Base-by-base conservation (phyloP, 1,284 basidiomycete species). In the Fomitopsis palustris region DNA sequence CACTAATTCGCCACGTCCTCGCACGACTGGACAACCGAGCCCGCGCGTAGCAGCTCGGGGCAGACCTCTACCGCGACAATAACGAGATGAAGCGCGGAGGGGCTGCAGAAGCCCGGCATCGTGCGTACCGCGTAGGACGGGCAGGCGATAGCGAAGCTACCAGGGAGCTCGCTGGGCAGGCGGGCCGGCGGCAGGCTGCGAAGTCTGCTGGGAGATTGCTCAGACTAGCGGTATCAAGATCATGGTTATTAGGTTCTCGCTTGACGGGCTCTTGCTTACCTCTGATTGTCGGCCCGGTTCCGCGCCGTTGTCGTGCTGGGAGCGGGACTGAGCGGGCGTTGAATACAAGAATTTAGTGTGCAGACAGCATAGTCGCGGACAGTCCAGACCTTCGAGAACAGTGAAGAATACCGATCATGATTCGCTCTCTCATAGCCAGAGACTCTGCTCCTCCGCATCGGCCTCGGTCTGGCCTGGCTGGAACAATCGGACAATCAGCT, bases 101-200 rank as follows among this genome's bases (percentile, higher is more conserved):
- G 21, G 10, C n/a, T 19, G 8, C n/a, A 8, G 8, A 16, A 27
- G 37, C 2, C 21, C 67, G 53, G 64, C 16, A 14, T 58, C 14
- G 17, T 67, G 31, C n/a, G 57, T 35, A 69, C 31, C 7, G 31
- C 31, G 12, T 10, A 6, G 31, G 12, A 33, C 31, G 31, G 31
- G n/a, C n/a, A n/a, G n/a, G n/a, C 12, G 12, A 33, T 7, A 10
- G 31, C 31, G 6, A 10, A 33, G 31, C 2, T 33, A 10, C 31
- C 31, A 67, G 60, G 62, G 68, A 0, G 62, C 65, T 27, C 64
- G 68, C 19, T 69, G 66, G 65, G 65, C 69, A 17, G 60, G 57
- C 23, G 70, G 70, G 5, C 60, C 60, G 0, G 65, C 67, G 6
- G 62, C 65, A 53, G 69, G 70, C 45, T 56, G 59, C 53, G 68